Evolutionary conservation across 805 yeast genomes (phyloP).

Genomic region (Metschnikowia anglica): DNA sequence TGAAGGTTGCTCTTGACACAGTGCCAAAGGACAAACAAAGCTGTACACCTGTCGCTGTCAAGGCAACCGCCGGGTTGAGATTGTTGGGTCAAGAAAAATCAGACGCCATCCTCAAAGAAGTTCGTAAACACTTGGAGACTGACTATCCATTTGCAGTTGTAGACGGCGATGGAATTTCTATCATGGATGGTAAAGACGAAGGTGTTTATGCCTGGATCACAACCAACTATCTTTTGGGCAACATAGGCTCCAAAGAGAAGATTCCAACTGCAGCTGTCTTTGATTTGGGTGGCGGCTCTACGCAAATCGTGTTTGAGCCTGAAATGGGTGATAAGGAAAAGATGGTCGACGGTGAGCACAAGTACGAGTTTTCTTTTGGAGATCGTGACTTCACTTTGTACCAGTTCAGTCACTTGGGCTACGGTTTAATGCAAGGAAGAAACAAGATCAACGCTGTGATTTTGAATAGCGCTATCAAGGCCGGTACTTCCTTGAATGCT

Average conservation of each 20-base stretch:
- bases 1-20: constrained; percentile 68
- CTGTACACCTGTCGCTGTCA: constrained; percentile 94
- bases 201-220: constrained; percentile 99
- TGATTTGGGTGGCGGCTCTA: constrained; percentile 97
- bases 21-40: constrained; percentile 71
- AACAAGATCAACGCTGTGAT: constrained; percentile 70
- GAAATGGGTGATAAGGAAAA: constrained; percentile 55
- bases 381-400: constrained; percentile 76
- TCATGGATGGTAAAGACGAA: constrained; percentile 96
- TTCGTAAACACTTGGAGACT: constrained; percentile 67
- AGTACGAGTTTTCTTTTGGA: constrained; percentile 77
- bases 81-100: constrained; percentile 76
- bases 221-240: constrained; percentile 87
- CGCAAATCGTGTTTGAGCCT: constrained; percentile 98
- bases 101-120: constrained; percentile 68
- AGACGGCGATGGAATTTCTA: constrained; percentile 78
- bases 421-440: constrained; percentile 94
- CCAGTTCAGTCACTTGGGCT: constrained; percentile 93
- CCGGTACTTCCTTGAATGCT: constrained; percentile 25
- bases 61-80: constrained; percentile 97
- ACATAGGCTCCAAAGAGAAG: constrained; percentile 78
- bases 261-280: constrained; percentile 93
- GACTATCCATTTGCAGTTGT: constrained; percentile 94
- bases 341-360: constrained; percentile 86
- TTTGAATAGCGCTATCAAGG: constrained; percentile 49